Conservation (phyloP, 306 rosid species). For the Dryas drummondii region DNA sequence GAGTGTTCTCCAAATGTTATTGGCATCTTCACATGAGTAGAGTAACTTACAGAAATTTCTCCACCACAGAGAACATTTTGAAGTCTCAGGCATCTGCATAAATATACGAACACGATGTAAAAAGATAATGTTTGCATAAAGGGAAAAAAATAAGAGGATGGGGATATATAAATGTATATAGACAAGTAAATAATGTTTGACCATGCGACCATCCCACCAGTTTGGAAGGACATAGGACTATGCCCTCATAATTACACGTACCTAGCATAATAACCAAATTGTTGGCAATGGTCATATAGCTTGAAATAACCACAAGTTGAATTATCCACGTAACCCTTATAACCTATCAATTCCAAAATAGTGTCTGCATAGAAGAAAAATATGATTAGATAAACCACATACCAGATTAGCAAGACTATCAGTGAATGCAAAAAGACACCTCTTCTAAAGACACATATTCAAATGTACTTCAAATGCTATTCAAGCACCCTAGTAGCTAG, state of each 20-base stretch:
- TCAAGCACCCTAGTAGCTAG: slow-evolving; percentile 35
- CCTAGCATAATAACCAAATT: slow-evolving; percentile 65
- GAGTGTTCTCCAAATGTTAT: neutral
- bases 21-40: neutral
- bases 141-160: neutral
- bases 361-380: slow-evolving; percentile 47
- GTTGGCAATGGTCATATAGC: slow-evolving; percentile 61
- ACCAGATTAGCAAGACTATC: neutral
- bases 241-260: slow-evolving; percentile 23
- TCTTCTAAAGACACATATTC: neutral
- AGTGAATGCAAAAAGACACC: neutral
- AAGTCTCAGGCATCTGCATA: slow-evolving; percentile 67
- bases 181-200: neutral
- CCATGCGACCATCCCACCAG: neutral
- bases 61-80: slow-evolving; percentile 58
- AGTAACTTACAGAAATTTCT: slow-evolving; percentile 70
- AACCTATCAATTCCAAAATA: slow-evolving; percentile 49
- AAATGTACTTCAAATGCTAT: slow-evolving; percentile 2
- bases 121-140: slow-evolving; percentile 1
- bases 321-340: slow-evolving; percentile 28
- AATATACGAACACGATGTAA: slow-evolving; percentile 29
- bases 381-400: slow-evolving; percentile 1
- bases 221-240: slow-evolving; percentile 6
- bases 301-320: slow-evolving; percentile 44
- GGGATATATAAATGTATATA: no score